Base-by-base conservation (phyloP, 768 basidiomycete species). In the Mrakia blollopis region DNA sequence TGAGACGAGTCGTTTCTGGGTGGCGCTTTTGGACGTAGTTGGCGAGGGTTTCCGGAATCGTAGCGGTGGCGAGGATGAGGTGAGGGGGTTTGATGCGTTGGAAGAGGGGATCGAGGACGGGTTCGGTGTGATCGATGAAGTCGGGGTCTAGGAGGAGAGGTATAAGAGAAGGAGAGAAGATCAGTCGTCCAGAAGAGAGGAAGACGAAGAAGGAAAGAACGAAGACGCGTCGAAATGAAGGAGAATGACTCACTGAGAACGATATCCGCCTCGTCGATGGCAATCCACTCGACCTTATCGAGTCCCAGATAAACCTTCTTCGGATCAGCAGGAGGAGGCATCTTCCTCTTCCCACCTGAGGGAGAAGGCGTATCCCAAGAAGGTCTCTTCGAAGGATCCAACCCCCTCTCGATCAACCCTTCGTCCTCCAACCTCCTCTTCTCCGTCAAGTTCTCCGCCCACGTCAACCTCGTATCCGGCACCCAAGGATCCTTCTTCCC, bases 221-320 rank as follows among this genome's bases (percentile, higher is more conserved):
- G 28, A n/a, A 57, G 18, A 83, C 87, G 47, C 47, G 47, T 50
- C 47, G 14, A 28, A n/a, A 61, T 0, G 60, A 74, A n/a, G 10
- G 62, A 13, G 28, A n/a, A 50, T 10, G 18, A 83, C 87, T 70
- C 79, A 92, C 94, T 92, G 73, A 96, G 90, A 18, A 95, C 85
- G 69, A 97, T 89, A 81, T 96, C 94, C 0, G 94, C 94, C 81
- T 97, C 94, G 78, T 97, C 94, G 1, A 96, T 85, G 4, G 95
- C 86, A 9, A 96, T 90, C 93, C 93, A 96, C 80, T 96, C 92
- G 1, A 95, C 85, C 69, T 88, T 87, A 72, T 86, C 87, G 32
- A 93, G 83, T 2, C 89, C 87, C 84, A 92, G 41, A n/a, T 62
- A 28, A 6, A 50, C 35, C 39, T 61, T 39, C 67, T 73, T 87